Base-by-base conservation (phyloP, 2,329 filamentous ascomycete genomes). In the Phialophora expanda region DNA sequence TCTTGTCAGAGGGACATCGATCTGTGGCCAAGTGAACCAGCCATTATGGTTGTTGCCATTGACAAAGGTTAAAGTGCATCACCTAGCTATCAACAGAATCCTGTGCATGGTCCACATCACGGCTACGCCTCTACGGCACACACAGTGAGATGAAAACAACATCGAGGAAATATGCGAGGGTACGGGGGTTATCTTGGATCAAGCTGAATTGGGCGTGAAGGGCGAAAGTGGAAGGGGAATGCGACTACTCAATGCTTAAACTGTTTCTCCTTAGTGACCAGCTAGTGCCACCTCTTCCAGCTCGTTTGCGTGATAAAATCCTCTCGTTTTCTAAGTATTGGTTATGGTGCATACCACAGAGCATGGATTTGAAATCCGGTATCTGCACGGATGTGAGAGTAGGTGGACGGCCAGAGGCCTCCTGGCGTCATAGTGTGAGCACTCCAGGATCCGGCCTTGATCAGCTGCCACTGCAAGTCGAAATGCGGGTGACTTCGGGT, bases 1-100 rank as follows among this genome's bases (percentile, higher is more conserved):
- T 86, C 71, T 77, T 87, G 59, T 84, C 84, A 68, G 86, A 86
- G 60, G 67, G 69, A 54, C 70, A 71, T 30, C 72, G 69, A 34
- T 64, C 69, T 38, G 44, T 44, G 17, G 46, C 26, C 56, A 72
- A 72, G 64, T 70, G 63, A 65, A 22, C 14, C 22, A n/a, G 14
- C 30, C 20, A 56, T 28, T 6, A 44, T n/a, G 38, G 30, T 17
- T 62, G 20, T n/a, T 44, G 11, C 7, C 12, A 12, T 28, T 26
- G 26, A 50, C 57, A 20, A 48, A 14, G 3, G 14, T 20, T 30
- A 30, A 17, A 4, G 32, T 28, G 53, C 32, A 28, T 32, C 53
- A 17, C 26, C 26, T 20, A 56, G 14, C 53, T 56, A 56, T 20
- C 26, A 56, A 32, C 53, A 56, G 5, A 17, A 38, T n/a, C 28